phyloP scores from a whole-genome alignment of 2,329 filamentous ascomycete species.

The Epichloe sylvatica region DNA sequence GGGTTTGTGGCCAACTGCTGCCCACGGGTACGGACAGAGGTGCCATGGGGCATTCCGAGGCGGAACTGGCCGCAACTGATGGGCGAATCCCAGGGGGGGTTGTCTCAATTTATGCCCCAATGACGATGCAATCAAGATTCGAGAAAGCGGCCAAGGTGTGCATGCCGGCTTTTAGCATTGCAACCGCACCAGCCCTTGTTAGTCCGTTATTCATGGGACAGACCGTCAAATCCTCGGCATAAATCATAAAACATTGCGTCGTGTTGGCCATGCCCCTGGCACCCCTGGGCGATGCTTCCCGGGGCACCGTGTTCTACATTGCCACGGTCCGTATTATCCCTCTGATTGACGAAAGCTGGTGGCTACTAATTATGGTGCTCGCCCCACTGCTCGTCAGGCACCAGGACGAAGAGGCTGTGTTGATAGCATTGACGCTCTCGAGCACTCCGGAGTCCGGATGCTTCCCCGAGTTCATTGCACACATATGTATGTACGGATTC shows the following conservation, averaged over 20 bases:
- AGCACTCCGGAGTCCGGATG: too few relatives aligned
- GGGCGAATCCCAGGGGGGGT: background rate
- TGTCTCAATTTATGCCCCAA: background rate
- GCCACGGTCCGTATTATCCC: too few relatives aligned
- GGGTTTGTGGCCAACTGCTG: background rate
- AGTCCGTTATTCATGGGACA: too few relatives aligned
- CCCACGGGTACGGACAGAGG: too few relatives aligned
- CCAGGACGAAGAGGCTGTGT: constrained; percentile 1
- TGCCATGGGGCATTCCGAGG: background rate
- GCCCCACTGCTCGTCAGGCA: constrained; percentile 3
- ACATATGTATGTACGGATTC: too few relatives aligned
- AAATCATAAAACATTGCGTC: too few relatives aligned
- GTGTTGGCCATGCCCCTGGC: too few relatives aligned
- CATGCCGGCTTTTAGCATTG: background rate
- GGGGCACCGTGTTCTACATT: background rate
- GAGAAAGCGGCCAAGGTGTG: background rate
- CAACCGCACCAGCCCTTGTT: too few relatives aligned
- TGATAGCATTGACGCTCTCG: too few relatives aligned
- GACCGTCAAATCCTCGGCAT: background rate
- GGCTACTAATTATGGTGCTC: background rate
- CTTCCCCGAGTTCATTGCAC: too few relatives aligned
- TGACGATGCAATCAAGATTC: background rate
- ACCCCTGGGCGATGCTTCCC: constrained; percentile 2
- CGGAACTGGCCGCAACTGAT: background rate
- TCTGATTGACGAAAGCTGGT: background rate